Evolutionary conservation across 2,329 filamentous ascomycete genomes (phyloP).

Genomic region (Chrysoporthe austroafricana): DNA sequence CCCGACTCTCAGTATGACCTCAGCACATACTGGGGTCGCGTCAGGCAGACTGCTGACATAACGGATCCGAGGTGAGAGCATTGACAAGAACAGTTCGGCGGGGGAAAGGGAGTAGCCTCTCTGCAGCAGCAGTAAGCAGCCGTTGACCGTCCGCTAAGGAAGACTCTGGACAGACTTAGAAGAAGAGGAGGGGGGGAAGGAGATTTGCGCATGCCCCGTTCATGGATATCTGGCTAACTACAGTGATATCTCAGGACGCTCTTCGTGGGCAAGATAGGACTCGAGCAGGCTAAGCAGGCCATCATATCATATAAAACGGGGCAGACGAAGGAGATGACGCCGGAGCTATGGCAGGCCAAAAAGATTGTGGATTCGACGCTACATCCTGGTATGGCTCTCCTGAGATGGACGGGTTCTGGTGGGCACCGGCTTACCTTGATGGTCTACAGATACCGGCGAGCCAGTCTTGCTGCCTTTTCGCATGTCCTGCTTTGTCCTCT

Average conservation of each 20-base stretch:
- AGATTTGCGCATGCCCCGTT: background rate
- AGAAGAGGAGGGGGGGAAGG: background rate
- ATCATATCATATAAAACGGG: slow-evolving; percentile 87
- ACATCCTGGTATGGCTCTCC: slow-evolving; percentile 74
- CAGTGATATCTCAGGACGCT: slow-evolving; percentile 67
- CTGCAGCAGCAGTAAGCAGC: slow-evolving; percentile 30
- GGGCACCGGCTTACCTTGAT: slow-evolving; percentile 22
- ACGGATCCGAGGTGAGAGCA: slow-evolving; percentile 88
- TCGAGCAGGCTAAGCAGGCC: slow-evolving; percentile 84
- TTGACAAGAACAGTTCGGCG: slow-evolving; percentile 19
- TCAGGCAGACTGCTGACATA: slow-evolving; percentile 85
- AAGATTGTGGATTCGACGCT: slow-evolving; percentile 96
- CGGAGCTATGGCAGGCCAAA: slow-evolving; percentile 92
- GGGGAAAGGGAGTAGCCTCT: slow-evolving; percentile 15
- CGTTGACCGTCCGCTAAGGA: slow-evolving; percentile 19
- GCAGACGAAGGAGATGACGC: slow-evolving; percentile 77
- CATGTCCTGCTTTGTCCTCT: slow-evolving; percentile 94
- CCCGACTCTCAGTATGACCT: slow-evolving; percentile 93
- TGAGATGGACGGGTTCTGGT: slow-evolving; percentile 4
- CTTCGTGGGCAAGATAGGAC: slow-evolving; percentile 74
- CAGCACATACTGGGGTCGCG: slow-evolving; percentile 91
- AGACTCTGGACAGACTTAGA: background rate
- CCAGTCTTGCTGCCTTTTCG: slow-evolving; percentile 93
- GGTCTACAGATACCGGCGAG: slow-evolving; percentile 77
- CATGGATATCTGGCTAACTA: background rate